Evolutionary conservation across 2,329 filamentous ascomycete genomes (phyloP), one percentile per base, ranked within the genome.

Genomic region (Paecilomyces variotii): DNA sequence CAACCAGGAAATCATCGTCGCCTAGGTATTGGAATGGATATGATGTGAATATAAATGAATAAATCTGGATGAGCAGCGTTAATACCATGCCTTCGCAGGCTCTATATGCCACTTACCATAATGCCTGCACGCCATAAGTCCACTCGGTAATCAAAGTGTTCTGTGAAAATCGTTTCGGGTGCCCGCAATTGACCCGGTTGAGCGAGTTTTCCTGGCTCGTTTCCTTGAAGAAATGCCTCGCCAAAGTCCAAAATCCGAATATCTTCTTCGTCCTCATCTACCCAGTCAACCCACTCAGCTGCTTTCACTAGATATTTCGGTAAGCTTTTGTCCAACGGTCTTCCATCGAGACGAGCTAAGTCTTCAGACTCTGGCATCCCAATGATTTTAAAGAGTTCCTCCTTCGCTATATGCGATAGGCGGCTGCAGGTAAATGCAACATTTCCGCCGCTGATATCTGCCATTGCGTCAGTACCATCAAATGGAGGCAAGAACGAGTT

Each of bases 81-180:
- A 34, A 11, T 12, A 12, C 3, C 1, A 4, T 34, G 32, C 11
- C 32, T 12, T 34, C 19, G 1, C 19, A 19, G 19, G 19, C 19
- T 19, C n/a, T 19, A 19, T 19, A 19, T 19, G 19, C 19, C 19
- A 70, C 68, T 56, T 59, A 76, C 72, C 60, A 73, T 65, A 53
- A 69, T 75, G 1, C 68, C 74, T 63, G 71, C 64, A 59, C 72
- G 71, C 74, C 72, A 77, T 14, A 76, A 59, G 55, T 77, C 72
- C 4, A 76, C 67, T 52, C 65, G 68, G 64, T 72, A 61, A 63
- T 76, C 69, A 52, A 73, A 58, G 11, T 54, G 57, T 26, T 76
- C 72, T 53, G 64, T 49, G 57, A 77, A 75, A 26, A 78, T 67
- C 54, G 73, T 61, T 62, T 78, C 74, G 0, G 75, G 74, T 53